phyloP scores from a whole-genome alignment of 768 basidiomycete genomes.

The Lyophyllum atratum region DNA sequence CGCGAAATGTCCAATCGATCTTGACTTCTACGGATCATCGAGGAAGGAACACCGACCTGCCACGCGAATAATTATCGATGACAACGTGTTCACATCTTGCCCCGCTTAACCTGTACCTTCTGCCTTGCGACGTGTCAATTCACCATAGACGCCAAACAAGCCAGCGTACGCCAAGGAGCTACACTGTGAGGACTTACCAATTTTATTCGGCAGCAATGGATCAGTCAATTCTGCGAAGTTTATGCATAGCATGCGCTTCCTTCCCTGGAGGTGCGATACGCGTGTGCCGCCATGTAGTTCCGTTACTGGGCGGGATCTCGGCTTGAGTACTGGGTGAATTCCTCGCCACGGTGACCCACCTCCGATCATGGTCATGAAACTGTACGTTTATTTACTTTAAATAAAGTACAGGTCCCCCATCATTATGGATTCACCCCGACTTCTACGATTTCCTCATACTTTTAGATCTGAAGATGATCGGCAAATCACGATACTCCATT shows the following conservation, averaged over 20 bases:
- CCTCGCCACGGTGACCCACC: too few relatives aligned
- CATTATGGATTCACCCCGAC: background rate
- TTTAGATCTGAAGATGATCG: constrained; percentile 13
- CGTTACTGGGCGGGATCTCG: background rate
- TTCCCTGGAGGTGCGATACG: background rate
- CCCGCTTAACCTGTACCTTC: constrained; percentile 14
- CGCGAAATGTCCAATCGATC: constrained; percentile 6
- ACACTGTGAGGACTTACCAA: background rate
- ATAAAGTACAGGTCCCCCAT: background rate
- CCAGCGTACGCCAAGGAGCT: background rate
- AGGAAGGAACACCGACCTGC: constrained; percentile 1
- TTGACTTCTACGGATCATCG: constrained; percentile 15
- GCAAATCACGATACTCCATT: constrained; percentile 7
- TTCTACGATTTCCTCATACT: constrained; percentile 9
- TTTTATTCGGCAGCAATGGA: background rate
- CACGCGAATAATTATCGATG: constrained; percentile 10
- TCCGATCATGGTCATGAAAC: background rate
- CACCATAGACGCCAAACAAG: background rate
- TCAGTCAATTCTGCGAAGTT: background rate
- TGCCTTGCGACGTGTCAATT: constrained; percentile 14
- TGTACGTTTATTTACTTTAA: background rate
- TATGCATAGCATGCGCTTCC: background rate
- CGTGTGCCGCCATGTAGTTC: background rate
- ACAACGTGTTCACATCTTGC: background rate
- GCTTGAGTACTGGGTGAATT: background rate